A percentile compares a stretch with the other conserved stretches of the same genome.
phyloP scores from a whole-genome alignment of 345 rosid species.

The Gossypium thurberi region DNA sequence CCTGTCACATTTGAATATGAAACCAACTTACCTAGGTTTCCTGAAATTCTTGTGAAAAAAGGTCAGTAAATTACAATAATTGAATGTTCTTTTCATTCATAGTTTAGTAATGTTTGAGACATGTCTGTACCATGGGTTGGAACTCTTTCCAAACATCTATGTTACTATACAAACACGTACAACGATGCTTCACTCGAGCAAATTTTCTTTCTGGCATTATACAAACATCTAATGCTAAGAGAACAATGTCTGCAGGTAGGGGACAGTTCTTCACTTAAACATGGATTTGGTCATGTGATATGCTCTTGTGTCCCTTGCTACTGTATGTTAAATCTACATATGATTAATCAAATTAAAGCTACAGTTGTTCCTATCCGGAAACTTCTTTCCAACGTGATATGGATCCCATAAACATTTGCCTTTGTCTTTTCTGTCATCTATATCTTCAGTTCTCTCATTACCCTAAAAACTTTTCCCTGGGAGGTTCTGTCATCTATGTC shows the following conservation, averaged over 20 bases:
- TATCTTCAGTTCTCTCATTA: neutral
- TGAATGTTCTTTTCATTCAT: neutral
- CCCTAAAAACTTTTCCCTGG: too few species aligned
- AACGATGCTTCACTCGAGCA: neutral
- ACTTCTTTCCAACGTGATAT: neutral
- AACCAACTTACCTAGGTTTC: neutral
- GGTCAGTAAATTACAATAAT: neutral
- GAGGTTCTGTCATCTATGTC: neutral
- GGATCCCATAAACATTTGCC: neutral
- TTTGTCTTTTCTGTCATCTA: neutral
- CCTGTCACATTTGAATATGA: neutral
- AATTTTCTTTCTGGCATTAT: neutral
- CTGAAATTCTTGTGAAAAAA: neutral
- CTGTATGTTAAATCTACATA: neutral
- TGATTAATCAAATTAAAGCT: neutral
- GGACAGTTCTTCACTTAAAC: neutral
- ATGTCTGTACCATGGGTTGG: neutral
- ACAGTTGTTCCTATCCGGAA: neutral
- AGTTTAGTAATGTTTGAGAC: neutral
- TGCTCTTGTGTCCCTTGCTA: neutral
- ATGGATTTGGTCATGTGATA: neutral
- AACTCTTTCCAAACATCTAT: neutral
- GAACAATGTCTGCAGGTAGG: neutral
- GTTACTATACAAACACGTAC: neutral
- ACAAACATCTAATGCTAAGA: neutral